A percentile compares a stretch with the other conserved stretches of the same genome.
Evolutionary conservation across 73 alveolate genomes (phyloP).

Genomic region (Paramecium tetraurelia): DNA sequence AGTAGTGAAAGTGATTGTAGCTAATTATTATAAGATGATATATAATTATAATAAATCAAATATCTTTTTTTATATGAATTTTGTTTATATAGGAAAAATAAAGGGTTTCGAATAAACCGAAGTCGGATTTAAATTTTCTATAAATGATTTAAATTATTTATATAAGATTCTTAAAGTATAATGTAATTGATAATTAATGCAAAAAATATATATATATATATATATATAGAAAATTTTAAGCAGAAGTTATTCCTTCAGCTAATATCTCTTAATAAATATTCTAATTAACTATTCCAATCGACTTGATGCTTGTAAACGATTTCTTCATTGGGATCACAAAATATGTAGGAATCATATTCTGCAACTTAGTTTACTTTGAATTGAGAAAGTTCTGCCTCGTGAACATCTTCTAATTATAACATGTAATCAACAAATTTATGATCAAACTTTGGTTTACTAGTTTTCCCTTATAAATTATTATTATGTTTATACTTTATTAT

Average conservation of each 20-base stretch:
- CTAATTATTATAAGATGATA: neutral
- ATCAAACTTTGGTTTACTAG: neutral
- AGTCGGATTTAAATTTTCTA: neutral
- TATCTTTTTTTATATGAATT: neutral
- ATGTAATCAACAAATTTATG: neutral
- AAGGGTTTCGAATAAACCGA: neutral
- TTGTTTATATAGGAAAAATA: neutral
- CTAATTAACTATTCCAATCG: slow-evolving; percentile 25
- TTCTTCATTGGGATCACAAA: slow-evolving; percentile 8
- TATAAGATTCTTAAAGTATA: neutral
- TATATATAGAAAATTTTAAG: neutral
- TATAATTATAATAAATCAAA: neutral
- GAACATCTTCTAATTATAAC: slow-evolving; percentile 6
- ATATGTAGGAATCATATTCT: slow-evolving; percentile 24
- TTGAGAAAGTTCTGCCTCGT: neutral
- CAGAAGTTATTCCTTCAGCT: neutral
- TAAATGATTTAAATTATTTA: neutral
- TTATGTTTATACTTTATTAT: neutral
- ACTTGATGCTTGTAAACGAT: neutral
- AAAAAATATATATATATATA: neutral
- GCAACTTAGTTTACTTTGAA: neutral
- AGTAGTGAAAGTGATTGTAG: neutral
- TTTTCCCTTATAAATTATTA: neutral
- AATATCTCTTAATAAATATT: neutral
- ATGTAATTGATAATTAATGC: neutral